phyloP scores from a whole-genome alignment of 2,329 filamentous ascomycete species.

The Aschersonia sp. region DNA sequence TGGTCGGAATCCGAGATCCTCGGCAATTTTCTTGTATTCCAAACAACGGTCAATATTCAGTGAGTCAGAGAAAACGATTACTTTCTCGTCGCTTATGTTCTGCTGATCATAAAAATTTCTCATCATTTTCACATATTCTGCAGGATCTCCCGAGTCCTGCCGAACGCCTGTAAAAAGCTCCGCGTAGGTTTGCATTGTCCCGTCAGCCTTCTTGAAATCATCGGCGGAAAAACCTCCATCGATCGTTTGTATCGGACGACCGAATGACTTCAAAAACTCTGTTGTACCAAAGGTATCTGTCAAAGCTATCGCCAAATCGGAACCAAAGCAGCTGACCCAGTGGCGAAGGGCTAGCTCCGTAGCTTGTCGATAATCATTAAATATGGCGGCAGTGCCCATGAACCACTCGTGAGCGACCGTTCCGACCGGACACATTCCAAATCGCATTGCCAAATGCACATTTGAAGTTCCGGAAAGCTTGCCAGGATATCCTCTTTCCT shows the following conservation, averaged over 20 bases:
- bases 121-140: slow-evolving; percentile 65
- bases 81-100: slow-evolving; percentile 68
- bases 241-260: slow-evolving; percentile 40
- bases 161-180: slow-evolving; percentile 72
- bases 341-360: slow-evolving; percentile 75
- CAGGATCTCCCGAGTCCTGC: slow-evolving; percentile 81
- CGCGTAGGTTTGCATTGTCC: slow-evolving; percentile 52
- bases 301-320: slow-evolving; percentile 71
- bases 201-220: slow-evolving; percentile 23
- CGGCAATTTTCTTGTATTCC: slow-evolving; percentile 75
- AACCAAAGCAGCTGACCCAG: slow-evolving; percentile 86
- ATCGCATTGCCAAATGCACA: slow-evolving; percentile 92
- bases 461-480: slow-evolving; percentile 85
- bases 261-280: slow-evolving; percentile 76
- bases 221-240: slow-evolving; percentile 25
- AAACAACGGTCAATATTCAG: slow-evolving; percentile 83
- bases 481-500: slow-evolving; percentile 50
- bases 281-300: slow-evolving; percentile 95
- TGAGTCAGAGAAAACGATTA: slow-evolving; percentile 90
- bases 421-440: slow-evolving; percentile 70
- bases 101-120: slow-evolving; percentile 65
- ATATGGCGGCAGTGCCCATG: slow-evolving; percentile 93
- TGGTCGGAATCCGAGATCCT: slow-evolving; percentile 66
- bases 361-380: slow-evolving; percentile 68
- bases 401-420: slow-evolving; percentile 97